phyloP scores from a whole-genome alignment of 306 rosid genomes.

The Vicia faba region DNA sequence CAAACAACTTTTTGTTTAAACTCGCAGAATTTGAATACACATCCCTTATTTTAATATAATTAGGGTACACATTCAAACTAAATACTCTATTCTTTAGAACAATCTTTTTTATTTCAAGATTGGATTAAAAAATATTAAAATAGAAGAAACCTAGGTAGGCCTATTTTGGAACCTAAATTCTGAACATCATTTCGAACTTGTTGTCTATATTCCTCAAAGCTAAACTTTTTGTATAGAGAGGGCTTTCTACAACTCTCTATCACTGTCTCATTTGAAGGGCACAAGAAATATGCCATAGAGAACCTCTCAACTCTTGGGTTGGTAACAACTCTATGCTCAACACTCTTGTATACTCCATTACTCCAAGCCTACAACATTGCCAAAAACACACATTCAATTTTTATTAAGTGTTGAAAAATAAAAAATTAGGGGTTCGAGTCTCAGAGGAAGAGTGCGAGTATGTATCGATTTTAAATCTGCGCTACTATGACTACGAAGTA shows the following conservation, averaged over 20 bases:
- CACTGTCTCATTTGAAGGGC: slow-evolving; percentile 74
- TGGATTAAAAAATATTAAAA: background rate
- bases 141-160: slow-evolving; percentile 69
- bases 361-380: slow-evolving; percentile 75
- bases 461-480: too few species aligned
- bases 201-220: slow-evolving; percentile 73
- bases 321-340: slow-evolving; percentile 72
- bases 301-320: slow-evolving; percentile 68
- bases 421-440: too few species aligned
- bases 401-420: too few species aligned
- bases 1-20: too few species aligned
- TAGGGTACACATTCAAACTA: background rate
- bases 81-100: background rate
- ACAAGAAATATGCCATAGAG: slow-evolving; percentile 81
- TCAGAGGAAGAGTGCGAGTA: too few species aligned
- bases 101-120: background rate
- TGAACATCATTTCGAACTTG: slow-evolving; percentile 83
- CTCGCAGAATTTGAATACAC: too few species aligned
- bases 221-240: slow-evolving; percentile 70
- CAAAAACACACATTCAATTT: background rate
- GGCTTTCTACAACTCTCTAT: slow-evolving; percentile 60
- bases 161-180: slow-evolving; percentile 66
- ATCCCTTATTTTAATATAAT: too few species aligned
- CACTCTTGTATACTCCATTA: slow-evolving; percentile 78
- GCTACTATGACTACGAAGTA: too few species aligned